phyloP scores from a whole-genome alignment of 495 filamentous ascomycete genomes.

The Podospora pseudoanserina region DNA sequence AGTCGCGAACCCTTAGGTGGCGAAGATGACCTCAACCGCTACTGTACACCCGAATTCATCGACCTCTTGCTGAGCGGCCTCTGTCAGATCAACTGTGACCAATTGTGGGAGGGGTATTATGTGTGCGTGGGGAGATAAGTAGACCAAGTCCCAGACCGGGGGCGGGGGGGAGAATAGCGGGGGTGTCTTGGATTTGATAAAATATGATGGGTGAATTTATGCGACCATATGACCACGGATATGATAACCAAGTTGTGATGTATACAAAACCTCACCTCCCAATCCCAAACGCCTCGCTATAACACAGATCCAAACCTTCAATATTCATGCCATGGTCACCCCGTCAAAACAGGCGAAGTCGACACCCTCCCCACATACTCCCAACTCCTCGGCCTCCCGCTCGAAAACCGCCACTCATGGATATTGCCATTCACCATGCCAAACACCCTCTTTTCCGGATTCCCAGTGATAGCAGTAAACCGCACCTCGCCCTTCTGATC shows the following conservation, averaged over 20 bases:
- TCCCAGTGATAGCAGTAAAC: not conserved
- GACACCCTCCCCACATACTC: not conserved
- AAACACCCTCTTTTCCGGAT: conserved; percentile 1
- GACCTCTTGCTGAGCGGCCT: conserved; percentile 25
- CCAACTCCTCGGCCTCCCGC: not conserved
- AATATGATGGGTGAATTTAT: too few species aligned
- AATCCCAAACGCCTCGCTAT: not conserved
- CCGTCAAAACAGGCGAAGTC: not conserved
- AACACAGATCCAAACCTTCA: not conserved
- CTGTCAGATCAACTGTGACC: conserved; percentile 33
- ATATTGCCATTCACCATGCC: not conserved
- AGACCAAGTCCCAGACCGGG: too few species aligned
- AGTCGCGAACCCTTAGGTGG: conserved; percentile 13
- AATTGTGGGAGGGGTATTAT: conserved; percentile 29
- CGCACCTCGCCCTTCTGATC: not conserved
- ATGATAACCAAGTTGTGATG: too few species aligned
- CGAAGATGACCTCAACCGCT: conserved; percentile 9
- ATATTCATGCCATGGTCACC: not conserved
- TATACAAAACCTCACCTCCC: too few species aligned
- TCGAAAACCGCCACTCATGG: not conserved
- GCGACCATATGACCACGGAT: too few species aligned
- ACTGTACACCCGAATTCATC: conserved; percentile 17
- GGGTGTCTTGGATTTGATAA: not conserved
- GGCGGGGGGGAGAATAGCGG: not conserved
- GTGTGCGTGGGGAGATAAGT: conserved; percentile 24